Evolutionary conservation across 805 yeast species (phyloP).

Genomic region (Kuraishia ogatae): DNA sequence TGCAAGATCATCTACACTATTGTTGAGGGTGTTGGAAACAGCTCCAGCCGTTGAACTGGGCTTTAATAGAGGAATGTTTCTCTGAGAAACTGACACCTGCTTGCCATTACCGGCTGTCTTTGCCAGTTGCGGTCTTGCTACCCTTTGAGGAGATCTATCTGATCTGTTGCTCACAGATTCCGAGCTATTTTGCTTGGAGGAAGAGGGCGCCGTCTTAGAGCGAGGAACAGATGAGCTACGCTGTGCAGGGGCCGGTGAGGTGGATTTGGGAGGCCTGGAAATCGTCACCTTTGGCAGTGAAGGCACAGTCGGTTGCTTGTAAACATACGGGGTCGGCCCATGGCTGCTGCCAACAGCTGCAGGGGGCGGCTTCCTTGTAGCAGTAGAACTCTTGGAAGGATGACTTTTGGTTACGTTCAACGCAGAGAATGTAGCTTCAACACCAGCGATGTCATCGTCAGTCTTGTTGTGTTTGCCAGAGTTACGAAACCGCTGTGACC

Average conservation of each 20-base stretch:
- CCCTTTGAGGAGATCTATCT: not conserved
- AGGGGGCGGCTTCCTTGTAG: not conserved
- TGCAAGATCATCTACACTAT: slow-evolving; percentile 1
- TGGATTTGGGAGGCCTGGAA: not conserved
- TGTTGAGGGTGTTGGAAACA: not conserved
- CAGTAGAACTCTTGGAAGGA: not conserved
- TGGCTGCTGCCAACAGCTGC: slow-evolving; percentile 1
- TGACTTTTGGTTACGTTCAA: slow-evolving; percentile 8
- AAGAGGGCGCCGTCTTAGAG: not conserved
- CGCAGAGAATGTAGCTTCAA: slow-evolving; percentile 1
- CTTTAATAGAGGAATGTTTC: not conserved
- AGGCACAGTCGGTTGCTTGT: slow-evolving; percentile 8
- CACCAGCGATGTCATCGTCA: slow-evolving; percentile 1
- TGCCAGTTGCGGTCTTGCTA: not conserved
- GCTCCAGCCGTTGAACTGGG: not conserved
- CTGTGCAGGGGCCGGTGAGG: not conserved
- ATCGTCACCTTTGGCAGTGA: slow-evolving; percentile 3
- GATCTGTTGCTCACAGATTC: not conserved
- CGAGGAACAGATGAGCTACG: slow-evolving; percentile 1
- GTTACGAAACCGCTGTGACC: slow-evolving; percentile 8
- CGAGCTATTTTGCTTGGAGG: not conserved
- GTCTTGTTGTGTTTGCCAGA: not conserved
- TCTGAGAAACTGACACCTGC: not conserved
- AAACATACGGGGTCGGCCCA: slow-evolving; percentile 5
- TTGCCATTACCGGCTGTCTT: not conserved